Percentiles rank a stretch among this genome's conserved stretches.
Conservation (phyloP, 2,329 filamentous ascomycete genomes). For the Ophiobolus disseminans region DNA sequence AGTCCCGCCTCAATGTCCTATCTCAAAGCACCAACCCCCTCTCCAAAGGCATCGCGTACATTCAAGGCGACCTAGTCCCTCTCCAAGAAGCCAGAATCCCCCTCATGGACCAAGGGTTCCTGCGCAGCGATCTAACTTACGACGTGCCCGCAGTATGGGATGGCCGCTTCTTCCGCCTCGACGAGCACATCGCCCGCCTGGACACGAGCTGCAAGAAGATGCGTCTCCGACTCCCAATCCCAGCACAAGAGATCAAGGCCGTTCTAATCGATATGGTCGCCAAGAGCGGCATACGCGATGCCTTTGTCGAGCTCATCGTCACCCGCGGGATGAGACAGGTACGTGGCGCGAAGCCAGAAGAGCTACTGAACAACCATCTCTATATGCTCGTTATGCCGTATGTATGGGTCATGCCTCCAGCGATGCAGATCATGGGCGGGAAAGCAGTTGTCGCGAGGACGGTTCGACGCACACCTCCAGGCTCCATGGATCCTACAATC, state of each 20-base stretch:
- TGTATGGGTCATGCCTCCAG: slow-evolving; percentile 59
- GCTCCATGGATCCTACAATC: slow-evolving; percentile 59
- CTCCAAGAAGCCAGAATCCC: slow-evolving; percentile 59
- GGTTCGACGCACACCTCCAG: slow-evolving; percentile 55
- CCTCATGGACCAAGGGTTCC: slow-evolving; percentile 60
- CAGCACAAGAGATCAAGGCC: slow-evolving; percentile 49
- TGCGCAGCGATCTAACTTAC: slow-evolving; percentile 61
- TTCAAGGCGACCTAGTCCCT: slow-evolving; percentile 54
- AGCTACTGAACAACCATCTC: slow-evolving; percentile 49
- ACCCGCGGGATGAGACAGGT: slow-evolving; percentile 57
- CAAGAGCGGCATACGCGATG: slow-evolving; percentile 57
- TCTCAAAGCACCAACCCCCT: slow-evolving; percentile 49
- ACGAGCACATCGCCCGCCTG: slow-evolving; percentile 57
- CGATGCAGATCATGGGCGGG: slow-evolving; percentile 52
- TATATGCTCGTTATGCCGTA: slow-evolving; percentile 60
- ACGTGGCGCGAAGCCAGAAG: slow-evolving; percentile 44
- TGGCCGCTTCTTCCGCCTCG: slow-evolving; percentile 60
- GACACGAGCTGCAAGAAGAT: slow-evolving; percentile 56
- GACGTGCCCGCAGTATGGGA: slow-evolving; percentile 62
- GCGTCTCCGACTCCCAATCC: slow-evolving; percentile 53
- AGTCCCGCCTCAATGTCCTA: slow-evolving; percentile 40
- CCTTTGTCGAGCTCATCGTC: slow-evolving; percentile 60
- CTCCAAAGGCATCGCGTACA: slow-evolving; percentile 57
- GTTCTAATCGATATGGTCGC: slow-evolving; percentile 56
- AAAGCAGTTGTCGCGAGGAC: slow-evolving; percentile 56